A percentile compares a stretch with the other conserved stretches of the same genome.
phyloP scores from a whole-genome alignment of 192 early-diverging fungal species.

The Coemansia nantahalensis region DNA sequence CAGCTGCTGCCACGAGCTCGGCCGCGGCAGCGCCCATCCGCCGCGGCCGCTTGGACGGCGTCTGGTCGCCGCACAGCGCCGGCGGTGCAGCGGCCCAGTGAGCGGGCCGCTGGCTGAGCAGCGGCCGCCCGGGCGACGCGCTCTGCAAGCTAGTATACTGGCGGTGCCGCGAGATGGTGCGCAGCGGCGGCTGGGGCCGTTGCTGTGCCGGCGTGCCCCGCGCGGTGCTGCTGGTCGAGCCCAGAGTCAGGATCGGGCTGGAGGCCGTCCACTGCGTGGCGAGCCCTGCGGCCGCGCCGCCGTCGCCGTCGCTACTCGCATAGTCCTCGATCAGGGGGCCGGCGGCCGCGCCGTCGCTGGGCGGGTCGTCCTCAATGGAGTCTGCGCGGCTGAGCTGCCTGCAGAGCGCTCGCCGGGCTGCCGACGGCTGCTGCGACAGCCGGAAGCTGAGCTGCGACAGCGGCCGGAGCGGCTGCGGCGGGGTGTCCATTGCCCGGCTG shows the following conservation, averaged over 20 bases:
- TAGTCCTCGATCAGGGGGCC: constrained; percentile 3
- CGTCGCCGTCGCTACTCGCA: constrained; percentile 3
- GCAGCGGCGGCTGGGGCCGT: constrained; percentile 5
- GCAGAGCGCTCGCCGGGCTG: constrained; percentile 12
- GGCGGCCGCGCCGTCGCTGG: neutral
- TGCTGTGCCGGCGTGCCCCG: neutral
- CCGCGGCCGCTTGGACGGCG: constrained; percentile 33
- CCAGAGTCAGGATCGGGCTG: constrained; percentile 27
- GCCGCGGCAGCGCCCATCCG: constrained; percentile 14
- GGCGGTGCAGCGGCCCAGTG: neutral
- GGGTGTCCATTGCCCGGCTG: too few relatives aligned
- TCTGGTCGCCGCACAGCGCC: neutral
- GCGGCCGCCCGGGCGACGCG: constrained; percentile 6
- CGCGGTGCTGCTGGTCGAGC: constrained; percentile 3
- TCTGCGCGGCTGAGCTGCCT: constrained; percentile 22
- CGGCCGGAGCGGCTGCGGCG: constrained; percentile 21
- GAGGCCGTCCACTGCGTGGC: constrained; percentile 28
- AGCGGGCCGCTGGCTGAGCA: constrained; percentile 20
- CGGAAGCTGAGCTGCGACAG: constrained; percentile 36
- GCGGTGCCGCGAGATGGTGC: constrained; percentile 19
- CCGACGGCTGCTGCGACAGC: constrained; percentile 37
- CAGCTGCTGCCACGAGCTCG: constrained; percentile 11
- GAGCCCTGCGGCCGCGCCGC: neutral
- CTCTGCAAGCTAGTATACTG: constrained; percentile 9
- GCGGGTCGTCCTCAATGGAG: constrained; percentile 39